A percentile compares a stretch with the other conserved stretches of the same genome.
phyloP scores from a whole-genome alignment of 2,329 filamentous ascomycete species.

The Chrysoporthe cubensis region DNA sequence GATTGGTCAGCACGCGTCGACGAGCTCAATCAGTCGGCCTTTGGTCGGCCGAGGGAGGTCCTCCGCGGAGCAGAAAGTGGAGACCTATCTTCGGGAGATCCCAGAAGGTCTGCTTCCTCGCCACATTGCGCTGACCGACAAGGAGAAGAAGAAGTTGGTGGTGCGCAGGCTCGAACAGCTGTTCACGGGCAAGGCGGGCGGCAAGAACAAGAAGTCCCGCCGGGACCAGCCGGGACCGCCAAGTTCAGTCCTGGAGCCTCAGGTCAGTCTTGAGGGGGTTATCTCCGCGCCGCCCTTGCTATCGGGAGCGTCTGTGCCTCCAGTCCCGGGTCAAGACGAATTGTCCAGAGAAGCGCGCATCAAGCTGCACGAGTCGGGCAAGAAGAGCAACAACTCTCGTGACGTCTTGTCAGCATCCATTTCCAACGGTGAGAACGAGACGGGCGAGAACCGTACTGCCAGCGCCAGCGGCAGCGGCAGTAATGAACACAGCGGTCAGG shows the following conservation, averaged over 20 bases:
- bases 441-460: slow-evolving; percentile 41
- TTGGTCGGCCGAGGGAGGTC: slow-evolving; percentile 45
- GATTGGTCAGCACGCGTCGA: slow-evolving; percentile 44
- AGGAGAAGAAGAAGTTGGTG: slow-evolving; percentile 75
- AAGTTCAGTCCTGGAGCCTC: slow-evolving; percentile 19
- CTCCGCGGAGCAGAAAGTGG: slow-evolving; percentile 61
- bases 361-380: slow-evolving; percentile 40
- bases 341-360: slow-evolving; percentile 55
- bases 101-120: slow-evolving; percentile 69
- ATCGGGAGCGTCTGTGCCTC: background rate
- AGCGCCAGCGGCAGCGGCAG: slow-evolving; percentile 33
- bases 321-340: slow-evolving; percentile 35
- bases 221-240: slow-evolving; percentile 41
- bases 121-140: slow-evolving; percentile 67
- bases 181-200: slow-evolving; percentile 71
- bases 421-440: slow-evolving; percentile 51
- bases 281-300: slow-evolving; percentile 24
- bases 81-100: slow-evolving; percentile 73
- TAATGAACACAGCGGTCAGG: slow-evolving; percentile 39
- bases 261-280: slow-evolving; percentile 16
- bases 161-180: slow-evolving; percentile 78
- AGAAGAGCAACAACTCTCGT: slow-evolving; percentile 42
- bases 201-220: slow-evolving; percentile 28
- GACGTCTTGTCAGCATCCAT: slow-evolving; percentile 51
- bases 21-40: slow-evolving; percentile 44